Conservation (phyloP, 768 basidiomycete genomes). For the Suillus sp. region DNA sequence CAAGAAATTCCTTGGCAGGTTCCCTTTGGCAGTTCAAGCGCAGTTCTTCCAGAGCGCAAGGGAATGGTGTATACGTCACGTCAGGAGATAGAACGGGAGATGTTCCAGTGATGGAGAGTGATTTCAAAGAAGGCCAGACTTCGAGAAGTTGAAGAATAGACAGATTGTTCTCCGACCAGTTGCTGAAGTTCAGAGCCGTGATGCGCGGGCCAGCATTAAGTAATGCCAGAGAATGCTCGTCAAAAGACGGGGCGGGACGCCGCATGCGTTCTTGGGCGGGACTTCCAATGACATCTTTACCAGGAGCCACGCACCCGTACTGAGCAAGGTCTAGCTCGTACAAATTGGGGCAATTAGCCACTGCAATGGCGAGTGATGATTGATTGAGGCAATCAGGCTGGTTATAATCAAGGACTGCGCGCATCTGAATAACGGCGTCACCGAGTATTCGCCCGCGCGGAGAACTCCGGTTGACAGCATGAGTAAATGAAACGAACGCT, state of each 20-base stretch:
- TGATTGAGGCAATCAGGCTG: constrained; percentile 61
- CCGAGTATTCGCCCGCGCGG: constrained; percentile 52
- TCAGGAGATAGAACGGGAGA: constrained; percentile 49
- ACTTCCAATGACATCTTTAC: constrained; percentile 50
- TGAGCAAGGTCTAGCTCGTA: constrained; percentile 55
- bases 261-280: constrained; percentile 50
- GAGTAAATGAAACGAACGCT: constrained; percentile 55
- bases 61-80: constrained; percentile 42
- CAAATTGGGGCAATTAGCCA: constrained; percentile 61
- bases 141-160: constrained; percentile 62
- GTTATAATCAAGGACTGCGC: constrained; percentile 64
- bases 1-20: constrained; percentile 62
- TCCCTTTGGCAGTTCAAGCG: constrained; percentile 67
- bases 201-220: constrained; percentile 58
- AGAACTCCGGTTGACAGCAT: constrained; percentile 50
- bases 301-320: constrained; percentile 58
- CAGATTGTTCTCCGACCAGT: constrained; percentile 68
- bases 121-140: constrained; percentile 59
- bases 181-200: constrained; percentile 59
- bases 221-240: constrained; percentile 49
- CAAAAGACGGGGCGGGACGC: constrained; percentile 55
- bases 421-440: constrained; percentile 55
- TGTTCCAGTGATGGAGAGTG: constrained; percentile 62
- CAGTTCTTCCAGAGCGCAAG: constrained; percentile 52
- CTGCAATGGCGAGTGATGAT: constrained; percentile 57